Evolutionary conservation across 805 yeast genomes (phyloP).

Genomic region (Yamadazyma paraphyllophila): DNA sequence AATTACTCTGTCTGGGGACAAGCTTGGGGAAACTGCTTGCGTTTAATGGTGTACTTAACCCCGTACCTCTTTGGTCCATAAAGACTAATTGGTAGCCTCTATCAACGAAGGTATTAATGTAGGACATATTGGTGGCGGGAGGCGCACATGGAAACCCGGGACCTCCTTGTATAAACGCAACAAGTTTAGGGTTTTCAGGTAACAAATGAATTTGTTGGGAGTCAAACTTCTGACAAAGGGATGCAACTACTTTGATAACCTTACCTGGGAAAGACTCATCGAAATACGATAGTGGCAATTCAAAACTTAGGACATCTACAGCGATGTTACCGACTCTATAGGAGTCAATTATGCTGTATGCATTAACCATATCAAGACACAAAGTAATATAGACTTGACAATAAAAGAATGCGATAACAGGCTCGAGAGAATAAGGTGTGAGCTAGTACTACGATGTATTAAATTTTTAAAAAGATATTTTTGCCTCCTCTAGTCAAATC

Average conservation of each 20-base stretch:
- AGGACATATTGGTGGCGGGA: conserved; percentile 35
- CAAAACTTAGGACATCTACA: conserved; percentile 21
- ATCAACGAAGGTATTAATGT: conserved; percentile 22
- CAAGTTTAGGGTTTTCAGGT: conserved; percentile 32
- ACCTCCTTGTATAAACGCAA: conserved; percentile 52
- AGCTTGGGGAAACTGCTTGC: conserved; percentile 20
- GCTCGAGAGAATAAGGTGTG: no score
- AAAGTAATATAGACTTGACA: no score
- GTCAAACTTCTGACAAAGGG: conserved; percentile 31
- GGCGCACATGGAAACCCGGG: conserved; percentile 50
- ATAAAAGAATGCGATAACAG: no score
- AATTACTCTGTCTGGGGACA: conserved; percentile 13
- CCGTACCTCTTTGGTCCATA: conserved; percentile 64
- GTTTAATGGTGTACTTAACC: conserved; percentile 49
- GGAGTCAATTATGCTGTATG: conserved; percentile 19
- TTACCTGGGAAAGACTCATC: conserved; percentile 6
- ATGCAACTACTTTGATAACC: conserved; percentile 26
- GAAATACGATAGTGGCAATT: conserved; percentile 21
- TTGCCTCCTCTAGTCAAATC: no score
- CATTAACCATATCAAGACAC: not conserved
- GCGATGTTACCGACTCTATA: conserved; percentile 20
- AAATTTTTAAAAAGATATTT: no score
- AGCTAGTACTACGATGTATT: no score
- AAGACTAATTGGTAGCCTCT: conserved; percentile 44
- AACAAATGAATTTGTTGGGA: conserved; percentile 16